Percentiles rank a stretch among this genome's conserved stretches.
These are phyloP conservation scores for Neonectria hederae DNA, from an alignment of 2,329 filamentous ascomycete species.

Conservation along the genomic window DNA sequence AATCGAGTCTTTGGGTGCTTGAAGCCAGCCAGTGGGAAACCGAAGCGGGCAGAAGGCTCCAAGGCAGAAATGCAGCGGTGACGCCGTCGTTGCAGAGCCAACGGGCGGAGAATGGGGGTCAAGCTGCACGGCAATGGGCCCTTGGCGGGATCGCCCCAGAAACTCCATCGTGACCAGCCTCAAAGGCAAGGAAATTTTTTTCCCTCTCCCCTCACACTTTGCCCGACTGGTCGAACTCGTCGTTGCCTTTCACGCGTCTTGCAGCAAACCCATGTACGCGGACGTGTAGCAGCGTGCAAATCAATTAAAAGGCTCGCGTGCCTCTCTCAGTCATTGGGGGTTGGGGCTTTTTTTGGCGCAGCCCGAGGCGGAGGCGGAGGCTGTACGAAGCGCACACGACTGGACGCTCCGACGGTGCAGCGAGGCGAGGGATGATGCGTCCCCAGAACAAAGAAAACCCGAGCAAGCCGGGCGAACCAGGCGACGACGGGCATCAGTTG, in stretches of 20 bases:
- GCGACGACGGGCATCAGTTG: conserved; percentile 18
- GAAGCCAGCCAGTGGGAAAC: conserved; percentile 19
- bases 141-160: conserved; percentile 21
- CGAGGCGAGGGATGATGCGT: conserved; percentile 37
- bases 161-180: conserved; percentile 37
- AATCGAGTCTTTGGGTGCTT: conserved; percentile 1
- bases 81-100: conserved; percentile 37
- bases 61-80: conserved; percentile 22
- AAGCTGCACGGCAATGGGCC: conserved; percentile 32
- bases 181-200: conserved; percentile 29
- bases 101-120: conserved; percentile 19
- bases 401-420: conserved; percentile 22
- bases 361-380: conserved; percentile 31
- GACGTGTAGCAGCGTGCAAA: conserved; percentile 41
- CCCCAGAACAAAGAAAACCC: conserved; percentile 26
- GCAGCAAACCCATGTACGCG: conserved; percentile 43
- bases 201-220: conserved; percentile 32
- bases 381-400: conserved; percentile 22
- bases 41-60: conserved; percentile 16
- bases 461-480: conserved; percentile 17
- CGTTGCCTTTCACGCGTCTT: conserved; percentile 39
- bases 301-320: conserved; percentile 33
- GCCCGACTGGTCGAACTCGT: conserved; percentile 27
- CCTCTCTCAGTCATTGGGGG: conserved; percentile 33
- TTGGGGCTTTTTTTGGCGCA: conserved; percentile 28